Conservation (phyloP, 768 basidiomycete genomes). For the Mycena haematopus region DNA sequence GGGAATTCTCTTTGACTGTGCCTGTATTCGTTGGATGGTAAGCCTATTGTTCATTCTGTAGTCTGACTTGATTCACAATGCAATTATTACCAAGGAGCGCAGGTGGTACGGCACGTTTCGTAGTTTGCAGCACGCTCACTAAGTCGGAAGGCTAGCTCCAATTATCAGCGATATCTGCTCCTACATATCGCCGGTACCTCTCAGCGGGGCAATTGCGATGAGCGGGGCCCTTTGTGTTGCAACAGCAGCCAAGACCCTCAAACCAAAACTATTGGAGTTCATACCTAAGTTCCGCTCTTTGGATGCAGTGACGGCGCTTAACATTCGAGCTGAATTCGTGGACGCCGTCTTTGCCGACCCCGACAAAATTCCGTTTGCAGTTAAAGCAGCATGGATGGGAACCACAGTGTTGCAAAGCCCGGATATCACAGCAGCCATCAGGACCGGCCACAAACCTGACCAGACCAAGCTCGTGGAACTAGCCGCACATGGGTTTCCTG, state of each 20-base stretch:
- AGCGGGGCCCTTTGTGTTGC: conserved; percentile 19
- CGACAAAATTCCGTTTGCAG: conserved; percentile 1
- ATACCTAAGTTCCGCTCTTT: conserved; percentile 3
- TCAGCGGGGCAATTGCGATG: conserved; percentile 23
- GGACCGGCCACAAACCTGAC: conserved; percentile 13
- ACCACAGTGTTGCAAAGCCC: conserved; percentile 10
- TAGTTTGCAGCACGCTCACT: not conserved
- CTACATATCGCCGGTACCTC: conserved; percentile 24
- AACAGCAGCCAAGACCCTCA: conserved; percentile 10
- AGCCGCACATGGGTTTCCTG: conserved; percentile 21
- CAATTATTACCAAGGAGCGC: conserved; percentile 22
- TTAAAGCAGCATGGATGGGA: conserved; percentile 25
- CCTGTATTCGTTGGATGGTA: conserved; percentile 30
- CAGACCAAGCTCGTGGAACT: conserved; percentile 17
- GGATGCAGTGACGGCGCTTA: conserved; percentile 19
- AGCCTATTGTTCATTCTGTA: not conserved
- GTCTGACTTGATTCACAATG: not conserved
- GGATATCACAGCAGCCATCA: not conserved
- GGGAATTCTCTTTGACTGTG: conserved; percentile 18
- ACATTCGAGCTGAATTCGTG: conserved; percentile 15
- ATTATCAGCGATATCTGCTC: conserved; percentile 25
- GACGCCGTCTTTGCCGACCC: conserved; percentile 19
- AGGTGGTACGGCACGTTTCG: conserved; percentile 7
- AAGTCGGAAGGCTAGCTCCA: not conserved
- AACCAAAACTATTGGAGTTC: conserved; percentile 10